These are phyloP conservation scores for Tetratostichococcus sp. DNA, from an alignment of 139 green algal genomes.

Conservation along the genomic window DNA sequence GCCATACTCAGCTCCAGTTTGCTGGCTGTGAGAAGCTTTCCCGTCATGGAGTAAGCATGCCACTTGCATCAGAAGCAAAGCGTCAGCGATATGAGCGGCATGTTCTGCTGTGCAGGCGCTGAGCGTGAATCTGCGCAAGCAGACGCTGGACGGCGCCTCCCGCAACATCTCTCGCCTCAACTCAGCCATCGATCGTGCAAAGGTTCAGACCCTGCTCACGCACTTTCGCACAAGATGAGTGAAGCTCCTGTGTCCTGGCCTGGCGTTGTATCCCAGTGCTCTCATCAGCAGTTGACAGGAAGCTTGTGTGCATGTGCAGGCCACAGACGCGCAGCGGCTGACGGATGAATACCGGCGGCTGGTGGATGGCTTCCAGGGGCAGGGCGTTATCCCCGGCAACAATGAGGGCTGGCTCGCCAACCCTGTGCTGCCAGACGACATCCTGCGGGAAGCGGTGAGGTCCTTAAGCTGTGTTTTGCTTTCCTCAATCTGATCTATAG, in stretches of 20 bases:
- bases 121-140: conserved; percentile 76
- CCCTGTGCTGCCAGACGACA: conserved; percentile 82
- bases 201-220: too few species aligned
- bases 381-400: background rate
- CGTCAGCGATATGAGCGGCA: too few species aligned
- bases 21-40: too few species aligned
- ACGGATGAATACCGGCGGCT: conserved; percentile 83
- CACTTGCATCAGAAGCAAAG: background rate
- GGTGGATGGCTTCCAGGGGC: conserved; percentile 35
- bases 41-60: too few species aligned
- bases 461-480: too few species aligned
- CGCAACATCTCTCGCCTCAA: conserved; percentile 77
- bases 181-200: conserved; percentile 49
- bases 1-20: background rate
- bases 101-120: too few species aligned
- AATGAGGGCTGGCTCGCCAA: conserved; percentile 80
- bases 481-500: too few species aligned
- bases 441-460: conserved; percentile 79
- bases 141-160: conserved; percentile 81
- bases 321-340: conserved; percentile 71
- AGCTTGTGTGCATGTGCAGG: background rate
- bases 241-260: too few species aligned
- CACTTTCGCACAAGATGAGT: too few species aligned
- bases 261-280: too few species aligned
- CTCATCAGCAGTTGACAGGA: too few species aligned